Evolutionary conservation across 1,284 basidiomycete species (phyloP).

Genomic region (Irpex sp.): DNA sequence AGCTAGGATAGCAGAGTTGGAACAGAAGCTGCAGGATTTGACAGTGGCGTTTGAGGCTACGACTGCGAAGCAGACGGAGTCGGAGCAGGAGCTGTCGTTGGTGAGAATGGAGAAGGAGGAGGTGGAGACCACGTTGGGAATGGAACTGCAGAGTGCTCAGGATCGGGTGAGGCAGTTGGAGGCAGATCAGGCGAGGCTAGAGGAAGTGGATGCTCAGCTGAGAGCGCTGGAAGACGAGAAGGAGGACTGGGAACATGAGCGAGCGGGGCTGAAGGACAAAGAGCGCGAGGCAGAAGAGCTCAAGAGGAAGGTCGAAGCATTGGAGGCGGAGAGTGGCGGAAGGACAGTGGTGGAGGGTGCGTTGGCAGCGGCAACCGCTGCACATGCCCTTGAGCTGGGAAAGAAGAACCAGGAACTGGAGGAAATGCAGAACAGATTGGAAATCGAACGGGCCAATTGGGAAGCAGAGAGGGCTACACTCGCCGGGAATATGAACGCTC

Average conservation of each 20-base stretch:
- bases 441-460: conserved; percentile 53
- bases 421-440: conserved; percentile 46
- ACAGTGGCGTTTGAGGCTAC: conserved; percentile 53
- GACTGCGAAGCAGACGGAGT: conserved; percentile 56
- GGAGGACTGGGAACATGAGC: conserved; percentile 52
- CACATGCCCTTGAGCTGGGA: conserved; percentile 30
- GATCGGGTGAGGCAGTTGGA: conserved; percentile 60
- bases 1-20: conserved; percentile 25
- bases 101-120: conserved; percentile 62
- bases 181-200: conserved; percentile 55
- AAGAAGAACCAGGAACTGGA: conserved; percentile 47
- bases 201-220: conserved; percentile 48
- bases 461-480: conserved; percentile 44
- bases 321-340: conserved; percentile 43
- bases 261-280: conserved; percentile 39
- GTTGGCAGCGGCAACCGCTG: conserved; percentile 32
- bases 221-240: conserved; percentile 48
- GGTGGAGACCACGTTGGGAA: conserved; percentile 54
- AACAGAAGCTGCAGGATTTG: conserved; percentile 52
- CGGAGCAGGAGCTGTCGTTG: conserved; percentile 56
- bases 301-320: conserved; percentile 37
- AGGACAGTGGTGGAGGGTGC: conserved; percentile 35
- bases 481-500: conserved; percentile 5
- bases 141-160: conserved; percentile 63
- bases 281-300: conserved; percentile 42